Base-by-base conservation (phyloP, 225 moss, liverwort and hornwort species). In the Polytrichum formosum region DNA sequence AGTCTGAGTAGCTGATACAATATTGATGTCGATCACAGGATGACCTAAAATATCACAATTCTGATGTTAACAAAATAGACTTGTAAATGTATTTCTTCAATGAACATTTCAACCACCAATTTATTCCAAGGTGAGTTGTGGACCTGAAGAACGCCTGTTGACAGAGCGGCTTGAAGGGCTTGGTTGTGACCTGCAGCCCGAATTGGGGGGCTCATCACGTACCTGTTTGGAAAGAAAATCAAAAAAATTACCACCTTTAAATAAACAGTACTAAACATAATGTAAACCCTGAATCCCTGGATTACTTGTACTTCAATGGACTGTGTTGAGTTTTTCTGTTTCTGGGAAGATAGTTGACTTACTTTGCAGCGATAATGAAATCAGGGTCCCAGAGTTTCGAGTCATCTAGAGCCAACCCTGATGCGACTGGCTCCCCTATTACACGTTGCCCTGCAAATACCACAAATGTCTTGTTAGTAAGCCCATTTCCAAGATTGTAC, bases 201-300 rank as follows among this genome's bases (percentile, higher is more conserved):
- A 68, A 98, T 92, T 60, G 98, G 98, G 56, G 98, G 98, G 78
- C 98, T 98, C 98, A 98, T 98, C 53, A 98, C 94, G 69, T 88
- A 92, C 76, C 97, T 98, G 80, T 53, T 59, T 35, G 23, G 9
- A 56, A 69, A 70, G 21, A 58, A 65, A 46, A 13, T 46, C 16
- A 16, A 13, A 46, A 46, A 16, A 16, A 13, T 46, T 10, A 37
- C 26, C 64, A 29, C 27, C 27, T 53, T 7, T 56, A 54, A 29
- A 69, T 28, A 46, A 46, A 46, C 13, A 46, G 46, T 16, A 46
- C 13, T 46, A 13, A 46, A 46, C 13, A 46, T 13, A 46, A 46
- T 46, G 46, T 3, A 46, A 46, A 13, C 46, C 13, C 16, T 13
- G 16, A 46, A 46, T 46, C 46, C 33, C 46, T 46, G 46, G 46